phyloP scores from a whole-genome alignment of 2,329 filamentous ascomycete species.

The Rhinocladiella similis region DNA sequence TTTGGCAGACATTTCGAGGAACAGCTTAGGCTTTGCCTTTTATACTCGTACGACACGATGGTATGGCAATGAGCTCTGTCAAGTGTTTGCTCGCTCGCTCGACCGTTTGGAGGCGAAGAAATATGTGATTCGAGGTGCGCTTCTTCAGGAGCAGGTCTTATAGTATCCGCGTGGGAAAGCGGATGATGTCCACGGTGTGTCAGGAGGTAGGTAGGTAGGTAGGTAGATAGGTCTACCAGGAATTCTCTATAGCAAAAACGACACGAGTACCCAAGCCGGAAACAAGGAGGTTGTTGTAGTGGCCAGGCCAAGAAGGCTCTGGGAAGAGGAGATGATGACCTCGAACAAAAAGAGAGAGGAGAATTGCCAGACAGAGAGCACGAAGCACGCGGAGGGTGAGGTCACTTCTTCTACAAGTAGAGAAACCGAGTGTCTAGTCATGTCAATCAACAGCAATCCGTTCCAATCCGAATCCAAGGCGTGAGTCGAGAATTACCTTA shows the following conservation, averaged over 20 bases:
- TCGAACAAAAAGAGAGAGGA: neutral
- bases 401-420: constrained; percentile 8
- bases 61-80: no score
- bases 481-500: neutral
- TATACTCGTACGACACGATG: neutral
- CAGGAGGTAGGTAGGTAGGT: no score
- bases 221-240: no score
- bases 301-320: constrained; percentile 6
- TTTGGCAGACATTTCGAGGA: constrained; percentile 59
- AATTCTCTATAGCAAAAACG: no score
- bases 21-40: neutral
- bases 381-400: constrained; percentile 10
- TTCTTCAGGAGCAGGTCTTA: neutral
- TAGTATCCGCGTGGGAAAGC: no score
- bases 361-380: neutral
- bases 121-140: neutral
- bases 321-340: neutral
- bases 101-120: no score
- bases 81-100: no score
- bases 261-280: constrained; percentile 3
- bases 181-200: no score
- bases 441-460: constrained; percentile 12
- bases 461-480: constrained; percentile 13
- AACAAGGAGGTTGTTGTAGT: constrained; percentile 12
- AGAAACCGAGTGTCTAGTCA: constrained; percentile 7